Evolutionary conservation across 345 rosid species (phyloP).

Genomic region (Camelina neglecta): DNA sequence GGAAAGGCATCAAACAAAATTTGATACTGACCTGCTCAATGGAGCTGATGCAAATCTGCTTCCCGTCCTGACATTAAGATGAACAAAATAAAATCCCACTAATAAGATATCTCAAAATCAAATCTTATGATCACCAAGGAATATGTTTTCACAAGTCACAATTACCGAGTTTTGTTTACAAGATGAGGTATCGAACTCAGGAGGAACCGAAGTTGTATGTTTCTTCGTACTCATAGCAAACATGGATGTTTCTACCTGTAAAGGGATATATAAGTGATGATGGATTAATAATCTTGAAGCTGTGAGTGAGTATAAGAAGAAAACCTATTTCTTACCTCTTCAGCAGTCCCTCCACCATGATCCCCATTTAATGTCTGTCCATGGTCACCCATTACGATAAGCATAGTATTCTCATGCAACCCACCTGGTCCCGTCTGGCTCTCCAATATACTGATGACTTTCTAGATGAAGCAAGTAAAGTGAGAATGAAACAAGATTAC

Average conservation of each 20-base stretch:
- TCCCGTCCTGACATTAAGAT: constrained; percentile 56
- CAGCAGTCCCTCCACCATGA: constrained; percentile 98
- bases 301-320: constrained; percentile 27
- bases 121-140: constrained; percentile 9
- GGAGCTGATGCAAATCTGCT: constrained; percentile 64
- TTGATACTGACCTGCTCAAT: constrained; percentile 73
- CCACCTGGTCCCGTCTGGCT: constrained; percentile 80
- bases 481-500: constrained; percentile 24
- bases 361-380: constrained; percentile 97
- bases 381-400: constrained; percentile 97
- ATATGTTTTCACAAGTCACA: neutral
- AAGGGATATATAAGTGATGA: constrained; percentile 33
- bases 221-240: constrained; percentile 87
- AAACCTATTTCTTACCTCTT: constrained; percentile 63
- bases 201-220: constrained; percentile 59
- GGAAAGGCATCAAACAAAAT: constrained; percentile 28
- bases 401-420: constrained; percentile 79
- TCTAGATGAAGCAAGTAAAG: constrained; percentile 47
- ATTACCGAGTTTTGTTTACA: constrained; percentile 66
- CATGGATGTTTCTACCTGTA: constrained; percentile 90
- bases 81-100: constrained; percentile 20
- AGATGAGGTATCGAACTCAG: constrained; percentile 69
- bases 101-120: constrained; percentile 4
- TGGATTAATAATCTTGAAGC: constrained; percentile 25
- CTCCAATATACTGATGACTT: constrained; percentile 62